Evolutionary conservation across 2,329 filamentous ascomycete species (phyloP).

Genomic region (Pseudogymnoascus sp.): DNA sequence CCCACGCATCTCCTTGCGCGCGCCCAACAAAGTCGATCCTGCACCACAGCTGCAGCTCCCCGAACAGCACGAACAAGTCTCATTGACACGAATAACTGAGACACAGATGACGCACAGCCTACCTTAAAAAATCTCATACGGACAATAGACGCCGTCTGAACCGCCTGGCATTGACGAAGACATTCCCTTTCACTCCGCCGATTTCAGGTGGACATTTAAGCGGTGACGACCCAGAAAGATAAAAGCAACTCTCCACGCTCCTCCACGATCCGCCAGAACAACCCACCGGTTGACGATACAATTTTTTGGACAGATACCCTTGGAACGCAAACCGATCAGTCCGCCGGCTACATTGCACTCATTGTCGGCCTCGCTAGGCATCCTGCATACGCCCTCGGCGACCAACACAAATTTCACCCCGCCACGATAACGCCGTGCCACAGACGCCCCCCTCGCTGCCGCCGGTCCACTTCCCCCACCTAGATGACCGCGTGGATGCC

Average conservation of each 20-base stretch:
- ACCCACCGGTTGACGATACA: conserved; percentile 13
- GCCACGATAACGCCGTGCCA: conserved; percentile 3
- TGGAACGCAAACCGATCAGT: conserved; percentile 12
- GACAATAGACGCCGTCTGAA: conserved; percentile 4
- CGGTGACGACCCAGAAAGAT: background rate
- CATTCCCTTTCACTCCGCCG: conserved; percentile 17
- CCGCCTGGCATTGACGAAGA: conserved; percentile 15
- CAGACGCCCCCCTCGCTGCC: conserved; percentile 8
- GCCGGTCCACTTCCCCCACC: conserved; percentile 18
- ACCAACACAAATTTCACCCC: conserved; percentile 7
- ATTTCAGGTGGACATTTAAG: conserved; percentile 17
- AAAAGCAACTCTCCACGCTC: conserved; percentile 4
- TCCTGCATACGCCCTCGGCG: conserved; percentile 26
- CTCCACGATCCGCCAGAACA: conserved; percentile 12
- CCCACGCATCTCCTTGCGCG: background rate
- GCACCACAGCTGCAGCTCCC: conserved; percentile 21
- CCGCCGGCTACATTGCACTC: conserved; percentile 10
- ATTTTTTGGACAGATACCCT: background rate
- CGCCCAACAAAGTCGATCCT: conserved; percentile 4
- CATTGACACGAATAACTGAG: conserved; percentile 17
- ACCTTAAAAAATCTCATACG: background rate
- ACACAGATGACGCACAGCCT: background rate
- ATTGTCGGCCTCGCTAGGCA: conserved; percentile 19
- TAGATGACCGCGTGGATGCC: conserved; percentile 16
- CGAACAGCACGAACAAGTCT: conserved; percentile 19